Percentiles rank a stretch among this genome's conserved stretches.
phyloP scores from a whole-genome alignment of 768 basidiomycete genomes.

The Xerocomellus amylosporus region DNA sequence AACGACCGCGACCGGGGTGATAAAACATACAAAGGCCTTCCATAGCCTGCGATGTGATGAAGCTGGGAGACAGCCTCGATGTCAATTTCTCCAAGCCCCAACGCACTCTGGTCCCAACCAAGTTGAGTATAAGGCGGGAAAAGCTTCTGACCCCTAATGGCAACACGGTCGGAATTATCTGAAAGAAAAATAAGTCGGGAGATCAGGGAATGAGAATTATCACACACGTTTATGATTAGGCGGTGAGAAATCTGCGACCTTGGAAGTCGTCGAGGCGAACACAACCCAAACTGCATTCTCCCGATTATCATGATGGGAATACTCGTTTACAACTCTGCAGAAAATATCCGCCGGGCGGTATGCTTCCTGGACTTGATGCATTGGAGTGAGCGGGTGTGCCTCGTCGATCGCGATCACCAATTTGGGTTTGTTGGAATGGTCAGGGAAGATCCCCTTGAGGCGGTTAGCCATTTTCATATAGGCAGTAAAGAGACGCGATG shows the following conservation, averaged over 20 bases:
- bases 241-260: neutral
- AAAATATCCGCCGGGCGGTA: constrained; percentile 9
- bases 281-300: neutral
- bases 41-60: neutral
- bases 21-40: neutral
- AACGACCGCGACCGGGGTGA: neutral
- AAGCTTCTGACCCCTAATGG: neutral
- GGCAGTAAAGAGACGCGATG: neutral
- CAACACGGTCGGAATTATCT: constrained; percentile 9
- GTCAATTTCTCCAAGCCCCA: neutral
- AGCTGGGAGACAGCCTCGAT: constrained; percentile 1
- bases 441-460: neutral
- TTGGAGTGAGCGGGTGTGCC: constrained; percentile 1
- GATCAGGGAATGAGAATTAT: too few species aligned
- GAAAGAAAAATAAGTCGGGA: neutral
- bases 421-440: neutral
- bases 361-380: too few species aligned
- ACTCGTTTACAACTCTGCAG: constrained; percentile 1
- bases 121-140: constrained; percentile 11
- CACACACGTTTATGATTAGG: constrained; percentile 1
- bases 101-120: constrained; percentile 18
- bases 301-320: neutral
- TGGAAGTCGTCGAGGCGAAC: neutral
- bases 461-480: neutral
- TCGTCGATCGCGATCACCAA: constrained; percentile 19